A percentile compares a stretch with the other conserved stretches of the same genome.
These are phyloP conservation scores for Heritiera fomes DNA, from an alignment of 345 rosid genomes.

Conservation along the genomic window DNA sequence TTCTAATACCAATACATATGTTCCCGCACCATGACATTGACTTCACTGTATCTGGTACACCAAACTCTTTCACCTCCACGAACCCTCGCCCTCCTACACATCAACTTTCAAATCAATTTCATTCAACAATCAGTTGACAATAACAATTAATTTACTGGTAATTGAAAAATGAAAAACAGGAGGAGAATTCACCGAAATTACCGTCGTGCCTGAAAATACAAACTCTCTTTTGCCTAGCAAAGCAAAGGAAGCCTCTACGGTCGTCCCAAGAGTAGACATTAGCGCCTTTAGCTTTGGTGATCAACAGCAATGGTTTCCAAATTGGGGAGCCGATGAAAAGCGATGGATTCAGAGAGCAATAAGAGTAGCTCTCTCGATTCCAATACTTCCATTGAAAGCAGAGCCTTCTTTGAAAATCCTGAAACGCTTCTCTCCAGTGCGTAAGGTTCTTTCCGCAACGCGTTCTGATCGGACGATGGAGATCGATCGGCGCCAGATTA, in stretches of 20 bases:
- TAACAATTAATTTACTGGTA: background rate
- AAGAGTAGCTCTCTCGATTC: constrained; percentile 72
- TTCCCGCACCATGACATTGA: constrained; percentile 97
- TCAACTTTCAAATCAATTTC: constrained; percentile 21
- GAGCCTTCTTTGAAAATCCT: constrained; percentile 78
- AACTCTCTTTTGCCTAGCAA: constrained; percentile 88
- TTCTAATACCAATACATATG: constrained; percentile 79
- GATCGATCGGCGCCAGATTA: constrained; percentile 52
- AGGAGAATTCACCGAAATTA: constrained; percentile 26
- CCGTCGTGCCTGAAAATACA: constrained; percentile 91
- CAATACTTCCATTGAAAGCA: constrained; percentile 75
- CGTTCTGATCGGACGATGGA: constrained; percentile 41
- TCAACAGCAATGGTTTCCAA: constrained; percentile 86
- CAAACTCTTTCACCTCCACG: constrained; percentile 93
- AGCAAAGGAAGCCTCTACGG: constrained; percentile 83
- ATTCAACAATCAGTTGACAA: background rate
- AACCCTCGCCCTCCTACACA: constrained; percentile 88
- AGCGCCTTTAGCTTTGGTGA: constrained; percentile 94
- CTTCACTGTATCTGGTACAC: constrained; percentile 87
- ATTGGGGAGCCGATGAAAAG: constrained; percentile 81
- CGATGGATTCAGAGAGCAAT: constrained; percentile 85
- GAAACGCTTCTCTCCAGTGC: constrained; percentile 52
- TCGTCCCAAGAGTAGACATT: constrained; percentile 94
- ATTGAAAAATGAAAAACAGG: background rate
- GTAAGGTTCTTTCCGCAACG: constrained; percentile 59